phyloP scores from a whole-genome alignment of 805 yeast genomes.

The Soucietia sequanensis region DNA sequence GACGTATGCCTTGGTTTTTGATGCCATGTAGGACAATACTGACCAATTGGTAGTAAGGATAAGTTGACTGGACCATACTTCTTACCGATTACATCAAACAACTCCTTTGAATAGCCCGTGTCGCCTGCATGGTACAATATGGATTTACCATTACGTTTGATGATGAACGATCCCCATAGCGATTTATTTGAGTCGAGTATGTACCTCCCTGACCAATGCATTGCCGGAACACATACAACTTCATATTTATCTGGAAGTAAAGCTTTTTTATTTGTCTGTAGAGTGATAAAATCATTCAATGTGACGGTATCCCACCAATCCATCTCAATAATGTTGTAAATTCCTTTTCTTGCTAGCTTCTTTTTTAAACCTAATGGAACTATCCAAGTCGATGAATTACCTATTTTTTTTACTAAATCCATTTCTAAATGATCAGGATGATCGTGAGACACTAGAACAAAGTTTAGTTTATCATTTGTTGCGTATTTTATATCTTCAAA shows the following conservation, averaged over 20 bases:
- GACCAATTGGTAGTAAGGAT: conserved; percentile 89
- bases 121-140: conserved; percentile 91
- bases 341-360: conserved; percentile 57
- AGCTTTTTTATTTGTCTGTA: conserved; percentile 17
- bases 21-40: conserved; percentile 94
- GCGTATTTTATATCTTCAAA: conserved; percentile 51
- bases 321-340: conserved; percentile 67
- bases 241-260: conserved; percentile 55
- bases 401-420: conserved; percentile 48
- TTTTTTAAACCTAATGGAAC: conserved; percentile 79
- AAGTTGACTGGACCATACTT: conserved; percentile 57
- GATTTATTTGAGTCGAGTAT: conserved; percentile 78
- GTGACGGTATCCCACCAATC: conserved; percentile 81
- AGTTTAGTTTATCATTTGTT: conserved; percentile 58
- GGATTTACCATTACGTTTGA: conserved; percentile 66
- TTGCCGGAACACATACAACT: conserved; percentile 86
- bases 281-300: conserved; percentile 41
- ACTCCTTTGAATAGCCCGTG: conserved; percentile 79
- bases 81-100: conserved; percentile 65
- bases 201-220: conserved; percentile 95
- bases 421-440: conserved; percentile 93
- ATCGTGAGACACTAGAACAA: conserved; percentile 83
- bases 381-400: conserved; percentile 71
- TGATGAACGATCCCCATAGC: conserved; percentile 85
- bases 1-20: conserved; percentile 84